Conservation (phyloP, 148 eudicot species). For the Rhododendron williamsianum region DNA sequence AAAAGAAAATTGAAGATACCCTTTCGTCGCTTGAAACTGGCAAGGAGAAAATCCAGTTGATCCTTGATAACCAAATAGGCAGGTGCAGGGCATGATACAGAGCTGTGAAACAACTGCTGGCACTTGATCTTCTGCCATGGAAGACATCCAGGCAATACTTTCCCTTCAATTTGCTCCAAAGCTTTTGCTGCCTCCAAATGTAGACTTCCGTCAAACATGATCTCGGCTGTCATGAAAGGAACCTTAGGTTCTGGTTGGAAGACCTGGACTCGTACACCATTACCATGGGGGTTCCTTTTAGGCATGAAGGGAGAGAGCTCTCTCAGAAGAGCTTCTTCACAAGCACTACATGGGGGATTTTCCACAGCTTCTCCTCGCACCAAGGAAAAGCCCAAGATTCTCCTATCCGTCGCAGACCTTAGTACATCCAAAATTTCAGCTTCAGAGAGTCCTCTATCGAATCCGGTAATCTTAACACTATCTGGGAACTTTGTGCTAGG, state of each 20-base stretch:
- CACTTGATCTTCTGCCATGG: constrained; percentile 91
- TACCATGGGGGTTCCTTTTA: constrained; percentile 46
- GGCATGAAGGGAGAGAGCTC: constrained; percentile 76
- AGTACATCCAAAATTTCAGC: constrained; percentile 48
- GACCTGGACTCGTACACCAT: constrained; percentile 64
- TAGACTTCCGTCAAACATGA: constrained; percentile 73
- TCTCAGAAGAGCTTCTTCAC: constrained; percentile 67
- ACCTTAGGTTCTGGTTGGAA: constrained; percentile 57
- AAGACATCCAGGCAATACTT: constrained; percentile 60
- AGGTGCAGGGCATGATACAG: constrained; percentile 62
- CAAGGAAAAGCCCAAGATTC: constrained; percentile 51
- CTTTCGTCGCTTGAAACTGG: constrained; percentile 37
- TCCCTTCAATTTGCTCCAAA: constrained; percentile 84
- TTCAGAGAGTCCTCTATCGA: constrained; percentile 62
- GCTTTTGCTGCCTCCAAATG: constrained; percentile 98
- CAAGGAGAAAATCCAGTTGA: constrained; percentile 45
- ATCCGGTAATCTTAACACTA: constrained; percentile 47
- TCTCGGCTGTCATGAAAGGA: constrained; percentile 52
- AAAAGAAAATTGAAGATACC: constrained; percentile 34
- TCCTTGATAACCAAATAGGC: constrained; percentile 55
- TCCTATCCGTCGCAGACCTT: constrained; percentile 44
- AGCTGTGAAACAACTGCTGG: constrained; percentile 65
- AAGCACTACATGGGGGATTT: constrained; percentile 45
- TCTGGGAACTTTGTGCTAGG: constrained; percentile 34
- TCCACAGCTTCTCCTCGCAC: constrained; percentile 58